A percentile compares a stretch with the other conserved stretches of the same genome.
These are phyloP conservation scores for Suhomyces sp. DNA, from an alignment of 805 yeast species.

Conservation along the genomic window DNA sequence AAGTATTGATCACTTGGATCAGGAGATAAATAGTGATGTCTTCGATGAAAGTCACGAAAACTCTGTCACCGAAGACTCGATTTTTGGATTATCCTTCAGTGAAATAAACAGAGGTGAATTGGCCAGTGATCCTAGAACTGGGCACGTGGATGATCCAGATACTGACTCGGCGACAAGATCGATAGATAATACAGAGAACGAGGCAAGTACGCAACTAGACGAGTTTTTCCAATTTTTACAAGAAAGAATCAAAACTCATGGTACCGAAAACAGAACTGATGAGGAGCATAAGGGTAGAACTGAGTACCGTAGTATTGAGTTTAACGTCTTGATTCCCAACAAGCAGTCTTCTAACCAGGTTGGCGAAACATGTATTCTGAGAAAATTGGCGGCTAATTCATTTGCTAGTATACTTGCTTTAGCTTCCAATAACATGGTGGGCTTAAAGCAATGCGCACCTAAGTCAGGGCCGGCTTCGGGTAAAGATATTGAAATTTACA, in stretches of 20 bases:
- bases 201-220: slow-evolving; percentile 6
- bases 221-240: slow-evolving; percentile 13
- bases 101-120: slow-evolving; percentile 15
- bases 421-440: slow-evolving; percentile 17
- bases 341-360: not conserved
- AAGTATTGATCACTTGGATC: not conserved
- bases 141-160: not conserved
- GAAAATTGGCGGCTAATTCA: slow-evolving; percentile 26
- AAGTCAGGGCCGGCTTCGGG: not conserved
- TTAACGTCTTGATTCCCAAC: slow-evolving; percentile 17
- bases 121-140: not conserved
- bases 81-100: slow-evolving; percentile 23
- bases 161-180: not conserved
- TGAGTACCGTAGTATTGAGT: slow-evolving; percentile 2
- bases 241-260: slow-evolving; percentile 1
- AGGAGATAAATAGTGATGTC: not conserved
- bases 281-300: not conserved
- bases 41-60: not conserved
- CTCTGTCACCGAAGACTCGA: slow-evolving; percentile 4
- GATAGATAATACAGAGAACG: not conserved
- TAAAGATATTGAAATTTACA: not conserved
- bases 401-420: slow-evolving; percentile 26
- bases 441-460: not conserved
- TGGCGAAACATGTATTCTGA: slow-evolving; percentile 12
- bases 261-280: not conserved